Base-by-base conservation (phyloP, 1,139 yeast genomes). In the Yamadazyma epiphylla region DNA sequence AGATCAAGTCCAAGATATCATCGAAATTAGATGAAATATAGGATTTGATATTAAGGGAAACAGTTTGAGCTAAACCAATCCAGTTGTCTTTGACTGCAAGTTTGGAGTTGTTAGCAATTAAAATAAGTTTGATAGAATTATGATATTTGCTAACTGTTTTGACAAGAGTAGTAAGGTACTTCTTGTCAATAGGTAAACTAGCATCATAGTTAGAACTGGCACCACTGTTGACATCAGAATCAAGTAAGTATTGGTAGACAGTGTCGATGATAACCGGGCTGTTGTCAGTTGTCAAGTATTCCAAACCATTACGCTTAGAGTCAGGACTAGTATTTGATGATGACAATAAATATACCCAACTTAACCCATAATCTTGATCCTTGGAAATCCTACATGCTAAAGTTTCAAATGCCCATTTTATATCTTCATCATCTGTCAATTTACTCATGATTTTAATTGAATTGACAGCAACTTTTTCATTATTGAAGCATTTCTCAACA, bases 51-150 rank as follows among this genome's bases (percentile, higher is more conserved):
- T 89, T 94, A 19, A 77, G 49, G 5, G 59, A 56, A 24, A 36
- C 69, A 32, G 75, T 63, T 46, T 82, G 77, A 26, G 80, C 79
- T 29, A 88, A 58, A 0, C 85, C 85, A 25, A 88, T 83, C 98
- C 98, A 91, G 2, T 84, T 80, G 36, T 67, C 67, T 32, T 73
- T 74, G 6, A 67, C 49, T 2, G 57, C 55, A 19, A 70, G 56
- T 4, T 40, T 49, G 2, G 55, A 43, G 40, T 74, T 77, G 49
- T 84, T 86, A 8, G 82, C 63, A 8, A 75, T 48, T 16, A 82
- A 58, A n/a, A 84, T 51, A 14, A 77, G 67, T 4, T 59, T 49
- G 59, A 30, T 66, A 55, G 8, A 52, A 38, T 1, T 34, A 33
- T 19, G 50, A 45, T 16, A 53, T 55, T 11, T 53, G 37, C 20